Base-by-base conservation (phyloP, 768 basidiomycete species). In the Termitomyces sp. region DNA sequence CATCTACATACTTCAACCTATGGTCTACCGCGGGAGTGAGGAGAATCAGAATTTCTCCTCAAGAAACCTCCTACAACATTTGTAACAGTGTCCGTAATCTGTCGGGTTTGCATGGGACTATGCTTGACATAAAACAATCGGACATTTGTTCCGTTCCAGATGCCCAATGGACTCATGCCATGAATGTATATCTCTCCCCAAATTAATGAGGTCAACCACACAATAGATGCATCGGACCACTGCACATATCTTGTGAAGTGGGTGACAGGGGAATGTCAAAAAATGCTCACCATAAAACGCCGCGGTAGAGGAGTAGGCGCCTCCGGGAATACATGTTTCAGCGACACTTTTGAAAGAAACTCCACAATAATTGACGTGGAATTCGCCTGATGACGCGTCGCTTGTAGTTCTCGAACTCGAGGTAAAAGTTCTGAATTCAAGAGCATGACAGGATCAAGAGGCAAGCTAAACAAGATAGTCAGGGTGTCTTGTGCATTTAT, bases 141-240 rank as follows among this genome's bases (percentile, higher is more conserved):
- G 34, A 97, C 93, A 53, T 86, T 89, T 14, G 95, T 97, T 20
- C 86, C 84, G 66, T 92, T 92, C 94, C 96, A 98, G 47, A 96
- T 86, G 12, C 91, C 92, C 29, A 94, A 77, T 1, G 91, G 90
- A 1, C 88, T 85, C 86, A 96, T 91, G 5, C 88, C 91, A 51
- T 90, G 88, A 25, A 97, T 90, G 70, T 96, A 99, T 20, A 96
- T 84, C 70, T 96, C 93, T 45, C 97, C 96, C 95, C 96, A 99
- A 25, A 96, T 87, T 57, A 98, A 76, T 1, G 92, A 94, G 4
- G 94, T 92, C 42, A 96, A 80, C 96, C 97, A 98, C 17, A 95
- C 83, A 61, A 91, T 80, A 2, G 94, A 95, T 1, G 92, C 88
- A 66, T 95, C 91, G 12, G 94, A 91, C 95, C 95, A 97, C 92